Percentiles rank a stretch among this genome's conserved stretches.
These are phyloP conservation scores for Crotalaria pallida DNA, from an alignment of 306 rosid species.

Conservation along the genomic window DNA sequence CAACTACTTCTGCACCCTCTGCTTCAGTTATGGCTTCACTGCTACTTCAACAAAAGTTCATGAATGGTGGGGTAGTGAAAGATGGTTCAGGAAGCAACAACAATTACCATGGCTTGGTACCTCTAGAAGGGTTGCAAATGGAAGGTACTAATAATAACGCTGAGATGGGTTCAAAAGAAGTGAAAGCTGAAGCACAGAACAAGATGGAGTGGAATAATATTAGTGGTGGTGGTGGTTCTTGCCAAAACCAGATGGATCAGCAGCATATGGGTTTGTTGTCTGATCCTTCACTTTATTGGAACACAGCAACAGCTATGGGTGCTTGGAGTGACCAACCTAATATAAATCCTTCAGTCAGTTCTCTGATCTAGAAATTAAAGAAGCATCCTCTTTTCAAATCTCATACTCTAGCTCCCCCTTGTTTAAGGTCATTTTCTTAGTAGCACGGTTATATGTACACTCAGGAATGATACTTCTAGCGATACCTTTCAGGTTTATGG, in stretches of 20 bases:
- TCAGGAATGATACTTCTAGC: too few species aligned
- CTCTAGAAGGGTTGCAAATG: constrained; percentile 35
- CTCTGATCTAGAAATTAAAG: constrained; percentile 66
- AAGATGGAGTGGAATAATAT: constrained; percentile 36
- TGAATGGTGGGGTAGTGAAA: constrained; percentile 26
- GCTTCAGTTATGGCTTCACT: constrained; percentile 58
- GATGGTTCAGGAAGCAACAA: constrained; percentile 22
- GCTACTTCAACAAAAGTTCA: constrained; percentile 48
- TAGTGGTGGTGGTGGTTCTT: constrained; percentile 5
- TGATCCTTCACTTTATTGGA: constrained; percentile 78
- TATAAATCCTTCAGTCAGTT: constrained; percentile 68
- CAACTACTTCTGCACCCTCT: constrained; percentile 27
- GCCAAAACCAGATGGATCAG: constrained; percentile 44
- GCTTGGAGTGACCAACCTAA: constrained; percentile 72
- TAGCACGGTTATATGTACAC: too few species aligned
- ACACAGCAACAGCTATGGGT: constrained; percentile 36
- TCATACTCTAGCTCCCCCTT: constrained; percentile 19
- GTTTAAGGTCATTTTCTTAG: constrained; percentile 17
- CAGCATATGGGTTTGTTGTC: constrained; percentile 49
- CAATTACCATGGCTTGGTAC: constrained; percentile 41
- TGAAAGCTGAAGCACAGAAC: constrained; percentile 57
- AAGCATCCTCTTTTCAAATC: constrained; percentile 23
- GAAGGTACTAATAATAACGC: constrained; percentile 2
- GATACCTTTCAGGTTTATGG: too few species aligned
- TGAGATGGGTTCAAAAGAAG: constrained; percentile 35